A percentile compares a stretch with the other conserved stretches of the same genome.
phyloP scores from a whole-genome alignment of 352 stramenopile genomes.

The Phytophthora ramorum region DNA sequence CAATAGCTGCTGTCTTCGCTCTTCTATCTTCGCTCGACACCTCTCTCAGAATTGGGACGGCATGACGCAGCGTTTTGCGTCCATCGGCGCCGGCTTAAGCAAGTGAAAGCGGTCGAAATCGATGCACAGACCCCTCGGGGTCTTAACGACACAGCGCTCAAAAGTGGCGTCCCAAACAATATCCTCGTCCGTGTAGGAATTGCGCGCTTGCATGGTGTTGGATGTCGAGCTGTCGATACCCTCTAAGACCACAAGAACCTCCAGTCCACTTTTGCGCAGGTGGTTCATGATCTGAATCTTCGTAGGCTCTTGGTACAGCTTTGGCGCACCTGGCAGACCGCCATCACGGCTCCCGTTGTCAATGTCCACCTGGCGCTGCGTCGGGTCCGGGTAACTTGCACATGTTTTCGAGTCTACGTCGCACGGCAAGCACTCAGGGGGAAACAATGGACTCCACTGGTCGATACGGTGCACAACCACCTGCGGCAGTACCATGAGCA shows the following conservation, averaged over 20 bases:
- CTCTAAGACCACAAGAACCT: conserved; percentile 85
- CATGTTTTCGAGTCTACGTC: conserved; percentile 59
- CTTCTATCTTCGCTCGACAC: background rate
- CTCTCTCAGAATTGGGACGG: conserved; percentile 44
- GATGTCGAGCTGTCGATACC: conserved; percentile 87
- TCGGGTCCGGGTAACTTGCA: conserved; percentile 75
- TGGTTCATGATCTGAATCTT: conserved; percentile 78
- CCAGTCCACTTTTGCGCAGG: conserved; percentile 67
- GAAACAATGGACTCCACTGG: conserved; percentile 85
- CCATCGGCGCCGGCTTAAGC: conserved; percentile 67
- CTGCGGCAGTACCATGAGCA: conserved; percentile 86
- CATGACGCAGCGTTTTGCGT: conserved; percentile 54
- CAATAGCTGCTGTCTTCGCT: background rate
- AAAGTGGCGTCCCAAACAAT: conserved; percentile 86
- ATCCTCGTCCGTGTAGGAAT: conserved; percentile 85
- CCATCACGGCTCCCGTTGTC: conserved; percentile 89
- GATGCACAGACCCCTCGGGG: conserved; percentile 58
- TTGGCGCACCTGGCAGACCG: conserved; percentile 19
- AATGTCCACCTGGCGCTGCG: conserved; percentile 75
- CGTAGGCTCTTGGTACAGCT: conserved; percentile 69
- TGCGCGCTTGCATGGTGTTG: conserved; percentile 88
- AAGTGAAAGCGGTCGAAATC: conserved; percentile 88
- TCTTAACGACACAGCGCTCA: conserved; percentile 76
- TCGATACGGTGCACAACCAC: conserved; percentile 88
- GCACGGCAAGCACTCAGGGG: conserved; percentile 70